phyloP scores from a whole-genome alignment of 2,329 filamentous ascomycete species.

The Penicillium palitans region DNA sequence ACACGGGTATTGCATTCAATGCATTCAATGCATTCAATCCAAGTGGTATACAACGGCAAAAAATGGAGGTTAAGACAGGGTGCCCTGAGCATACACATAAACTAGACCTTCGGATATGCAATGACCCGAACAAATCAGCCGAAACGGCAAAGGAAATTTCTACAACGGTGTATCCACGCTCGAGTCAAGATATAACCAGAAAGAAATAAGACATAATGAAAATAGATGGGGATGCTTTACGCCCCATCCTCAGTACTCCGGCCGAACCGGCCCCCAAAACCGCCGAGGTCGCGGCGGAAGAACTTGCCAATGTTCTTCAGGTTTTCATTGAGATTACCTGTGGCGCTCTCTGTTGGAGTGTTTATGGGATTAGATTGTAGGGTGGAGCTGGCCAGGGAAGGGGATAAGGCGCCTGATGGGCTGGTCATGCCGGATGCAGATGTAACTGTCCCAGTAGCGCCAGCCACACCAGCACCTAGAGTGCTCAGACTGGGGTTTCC shows the following conservation, averaged over 20 bases:
- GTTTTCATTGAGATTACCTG: conserved; percentile 84
- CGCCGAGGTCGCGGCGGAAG: conserved; percentile 82
- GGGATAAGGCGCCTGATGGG: conserved; percentile 28
- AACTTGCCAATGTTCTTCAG: conserved; percentile 95
- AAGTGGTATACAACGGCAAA: conserved; percentile 10
- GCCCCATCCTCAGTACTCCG: conserved; percentile 21
- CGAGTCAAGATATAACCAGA: not conserved
- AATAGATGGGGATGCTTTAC: conserved; percentile 1
- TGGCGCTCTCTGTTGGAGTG: conserved; percentile 41
- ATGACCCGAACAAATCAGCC: not conserved
- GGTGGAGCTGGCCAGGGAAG: conserved; percentile 23
- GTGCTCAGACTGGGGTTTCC: conserved; percentile 58
- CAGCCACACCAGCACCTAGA: conserved; percentile 33
- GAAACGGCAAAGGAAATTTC: not conserved
- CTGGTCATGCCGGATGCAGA: conserved; percentile 33
- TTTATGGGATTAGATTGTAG: conserved; percentile 24
- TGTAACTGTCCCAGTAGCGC: conserved; percentile 26
- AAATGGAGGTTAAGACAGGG: not conserved
- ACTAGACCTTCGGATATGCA: not conserved
- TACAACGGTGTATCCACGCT: not conserved
- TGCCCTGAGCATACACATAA: not conserved
- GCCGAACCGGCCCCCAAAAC: conserved; percentile 72
- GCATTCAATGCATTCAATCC: not conserved
- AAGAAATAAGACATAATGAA: not conserved
- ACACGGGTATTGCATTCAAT: not conserved